These are phyloP conservation scores for Trichoderma harzianum DNA, from an alignment of 2,329 filamentous ascomycete genomes.

Conservation along the genomic window DNA sequence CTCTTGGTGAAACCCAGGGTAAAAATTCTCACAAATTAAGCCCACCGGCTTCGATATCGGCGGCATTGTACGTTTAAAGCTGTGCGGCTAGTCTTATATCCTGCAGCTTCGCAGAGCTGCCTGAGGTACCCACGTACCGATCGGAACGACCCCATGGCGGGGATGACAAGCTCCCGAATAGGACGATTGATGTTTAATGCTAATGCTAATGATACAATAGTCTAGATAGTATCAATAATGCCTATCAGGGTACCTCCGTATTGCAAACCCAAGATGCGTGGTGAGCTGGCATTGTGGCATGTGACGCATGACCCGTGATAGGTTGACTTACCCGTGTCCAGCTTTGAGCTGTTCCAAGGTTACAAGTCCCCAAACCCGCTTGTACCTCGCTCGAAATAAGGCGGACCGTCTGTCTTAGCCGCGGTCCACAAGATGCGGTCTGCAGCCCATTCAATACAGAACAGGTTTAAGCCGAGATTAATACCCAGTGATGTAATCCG, in stretches of 20 bases:
- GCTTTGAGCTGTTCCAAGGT: background rate
- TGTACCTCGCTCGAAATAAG: background rate
- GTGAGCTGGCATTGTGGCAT: background rate
- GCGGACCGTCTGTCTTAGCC: conserved; percentile 36
- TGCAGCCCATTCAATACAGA: background rate
- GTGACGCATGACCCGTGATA: background rate
- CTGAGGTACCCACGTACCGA: background rate
- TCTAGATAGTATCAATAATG: background rate
- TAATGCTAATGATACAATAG: background rate
- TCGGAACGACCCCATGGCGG: background rate
- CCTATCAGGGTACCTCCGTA: background rate
- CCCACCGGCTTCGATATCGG: conserved; percentile 77
- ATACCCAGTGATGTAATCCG: background rate
- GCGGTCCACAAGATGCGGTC: conserved; percentile 39
- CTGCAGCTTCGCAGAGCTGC: background rate
- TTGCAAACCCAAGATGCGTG: background rate
- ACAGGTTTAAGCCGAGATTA: background rate
- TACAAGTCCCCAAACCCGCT: background rate
- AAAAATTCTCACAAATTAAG: conserved; percentile 71
- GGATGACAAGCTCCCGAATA: background rate
- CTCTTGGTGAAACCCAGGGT: background rate
- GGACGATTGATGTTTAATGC: background rate
- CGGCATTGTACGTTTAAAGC: conserved; percentile 51
- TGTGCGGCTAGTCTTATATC: conserved; percentile 65
- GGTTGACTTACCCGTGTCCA: background rate